Base-by-base conservation (phyloP, 139 green algal species). In the Coelastrella sp. region DNA sequence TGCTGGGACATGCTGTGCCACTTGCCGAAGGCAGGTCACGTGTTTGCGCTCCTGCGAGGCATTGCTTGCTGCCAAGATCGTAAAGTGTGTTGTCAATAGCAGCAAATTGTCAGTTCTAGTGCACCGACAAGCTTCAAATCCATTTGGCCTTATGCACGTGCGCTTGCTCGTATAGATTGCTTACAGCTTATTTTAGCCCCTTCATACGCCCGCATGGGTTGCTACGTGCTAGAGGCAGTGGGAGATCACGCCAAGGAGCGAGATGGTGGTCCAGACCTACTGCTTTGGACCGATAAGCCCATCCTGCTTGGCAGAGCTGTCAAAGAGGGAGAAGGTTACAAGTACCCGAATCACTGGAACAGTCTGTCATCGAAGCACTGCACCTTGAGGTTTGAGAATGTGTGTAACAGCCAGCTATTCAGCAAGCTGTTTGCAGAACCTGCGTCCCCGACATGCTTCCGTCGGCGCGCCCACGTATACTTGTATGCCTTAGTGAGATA, bases 281-380 rank as follows among this genome's bases (percentile, higher is more conserved):
- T 61, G 66, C 68, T 88, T 10, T 80, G 54, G 68, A 80, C 66
- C 7, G 83, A 88, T 13, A 64, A 75, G 54, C 11, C 66, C 19
- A 58, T 80, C 5, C 19, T 79, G 54, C 68, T 88, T 16, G 83
- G 83, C 47, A 56, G 83, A 23, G 81, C 54, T 57, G 68, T 80
- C 54, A 88, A 68, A 20, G 66, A 66, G 58, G 54, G 8, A 56
- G 68, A 88, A 6, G 83, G 83, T n/a, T 88, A 77, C 56, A 88
- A 88, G 56, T 88, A 54, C 68, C 83, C 83, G 47, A 88, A 88
- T 54, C 32, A 88, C 14, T 88, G 83, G 83, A 80, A 80, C 83
- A 80, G 68, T 17, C 68, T 88, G 11, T 77, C 58, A 14, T 68
- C 58, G 5, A 66, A 22, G 54, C 83, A 88, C 68, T 88, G 83